Conservation (phyloP, 75 land plant species). For the Selaginella tamariscina region DNA sequence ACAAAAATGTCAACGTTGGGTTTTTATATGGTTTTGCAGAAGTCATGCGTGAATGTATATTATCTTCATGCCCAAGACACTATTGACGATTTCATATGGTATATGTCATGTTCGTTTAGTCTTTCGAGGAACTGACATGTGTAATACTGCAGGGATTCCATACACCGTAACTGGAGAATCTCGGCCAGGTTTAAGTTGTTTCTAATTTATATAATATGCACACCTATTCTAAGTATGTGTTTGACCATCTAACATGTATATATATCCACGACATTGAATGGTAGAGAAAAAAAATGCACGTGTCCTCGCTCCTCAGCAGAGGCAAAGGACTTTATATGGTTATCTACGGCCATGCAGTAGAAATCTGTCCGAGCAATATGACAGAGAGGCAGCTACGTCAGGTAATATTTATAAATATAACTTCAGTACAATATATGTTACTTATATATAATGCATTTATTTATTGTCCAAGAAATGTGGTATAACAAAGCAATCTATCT, state of each 20-base stretch:
- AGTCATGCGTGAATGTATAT: conserved; percentile 28
- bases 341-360: background rate
- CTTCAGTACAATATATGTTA: too few relatives aligned
- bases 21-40: conserved; percentile 30
- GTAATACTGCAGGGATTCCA: background rate
- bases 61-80: conserved; percentile 7
- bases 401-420: too few relatives aligned
- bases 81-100: conserved; percentile 8
- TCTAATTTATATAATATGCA: background rate
- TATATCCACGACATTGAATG: background rate
- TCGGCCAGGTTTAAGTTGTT: conserved; percentile 1
- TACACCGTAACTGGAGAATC: conserved; percentile 9
- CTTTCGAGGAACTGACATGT: background rate
- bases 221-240: background rate
- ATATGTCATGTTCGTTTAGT: background rate
- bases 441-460: too few relatives aligned
- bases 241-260: background rate
- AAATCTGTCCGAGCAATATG: conserved; percentile 3
- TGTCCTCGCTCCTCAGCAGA: background rate
- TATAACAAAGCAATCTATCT: too few relatives aligned
- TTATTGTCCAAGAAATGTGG: too few relatives aligned
- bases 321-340: background rate
- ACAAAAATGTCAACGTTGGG: background rate
- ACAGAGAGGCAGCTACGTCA: too few relatives aligned
- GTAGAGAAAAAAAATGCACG: conserved; percentile 6